Evolutionary conservation across 129 eudicot species (phyloP), one percentile per base, ranked within the genome.

Genomic region (Erigeron canadensis): DNA sequence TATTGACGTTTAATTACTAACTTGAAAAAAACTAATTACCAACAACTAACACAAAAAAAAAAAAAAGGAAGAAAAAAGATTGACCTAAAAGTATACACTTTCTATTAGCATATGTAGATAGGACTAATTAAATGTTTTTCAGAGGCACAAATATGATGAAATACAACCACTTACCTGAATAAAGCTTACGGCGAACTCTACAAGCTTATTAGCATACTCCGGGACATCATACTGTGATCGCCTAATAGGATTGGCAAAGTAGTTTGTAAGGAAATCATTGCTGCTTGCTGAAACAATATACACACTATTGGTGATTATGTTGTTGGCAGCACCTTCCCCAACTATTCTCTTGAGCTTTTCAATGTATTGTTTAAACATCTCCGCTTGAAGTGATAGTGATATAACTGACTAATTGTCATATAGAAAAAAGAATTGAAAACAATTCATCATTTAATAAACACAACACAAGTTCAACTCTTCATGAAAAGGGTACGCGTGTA

Each of bases 211-310:
- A 48, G 75, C 58, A 39, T 86, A 91, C 0, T 85, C 65, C 19
- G 70, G 51, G 67, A 80, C 44, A 70, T 82, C 82, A 48, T 81
- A 91, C 5, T 75, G 69, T 38, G 70, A 28, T 40, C 42, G 83
- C 45, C 91, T 73, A 0, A 88, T 13, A 10, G 86, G 89, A 12
- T 38, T 73, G 63, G 60, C 39, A 67, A 80, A 91, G 57, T 88
- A 91, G 10, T 93, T 88, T 62, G 82, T 78, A 55, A 88, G 83
- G 45, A 91, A 77, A 71, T 91, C 96, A 18, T 85, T 84, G 79
- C 86, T 79, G 54, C 91, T 87, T 34, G 84, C 65, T 21, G 81
- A 89, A 50, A 88, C 63, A 5, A 84, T 6, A 56, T 15, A 55
- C 7, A 88, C 77, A 58, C 94, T 75, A 19, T 84, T 79, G 18